Conservation (phyloP, 805 yeast species). For the Martiniozyma abietophila region DNA sequence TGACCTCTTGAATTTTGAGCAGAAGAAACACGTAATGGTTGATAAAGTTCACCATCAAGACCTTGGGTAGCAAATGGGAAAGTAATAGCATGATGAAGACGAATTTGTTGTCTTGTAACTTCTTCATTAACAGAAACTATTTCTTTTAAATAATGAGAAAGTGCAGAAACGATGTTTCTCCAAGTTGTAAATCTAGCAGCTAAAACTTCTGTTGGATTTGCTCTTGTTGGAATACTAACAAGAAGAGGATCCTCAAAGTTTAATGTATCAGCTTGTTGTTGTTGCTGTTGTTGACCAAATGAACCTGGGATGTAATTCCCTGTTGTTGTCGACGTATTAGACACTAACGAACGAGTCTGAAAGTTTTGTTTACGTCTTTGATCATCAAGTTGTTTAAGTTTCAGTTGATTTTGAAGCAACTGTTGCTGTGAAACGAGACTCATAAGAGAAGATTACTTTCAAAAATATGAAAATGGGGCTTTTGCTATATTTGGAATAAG, state of each 20-base stretch:
- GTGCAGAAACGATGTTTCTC: conserved; percentile 69
- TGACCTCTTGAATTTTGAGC: conserved; percentile 5
- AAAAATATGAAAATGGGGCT: too few relatives aligned
- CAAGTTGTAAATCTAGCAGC: conserved; percentile 81
- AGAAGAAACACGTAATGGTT: conserved; percentile 25
- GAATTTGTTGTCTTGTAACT: conserved; percentile 68
- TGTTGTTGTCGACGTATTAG: conserved; percentile 27
- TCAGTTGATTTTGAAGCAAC: conserved; percentile 36
- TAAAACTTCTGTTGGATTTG: conserved; percentile 79
- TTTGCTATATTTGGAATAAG: too few relatives aligned
- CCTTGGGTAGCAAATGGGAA: conserved; percentile 41
- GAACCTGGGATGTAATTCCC: conserved; percentile 30
- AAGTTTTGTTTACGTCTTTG: conserved; percentile 35
- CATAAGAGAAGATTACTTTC: too few relatives aligned
- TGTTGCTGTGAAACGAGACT: conserved; percentile 34
- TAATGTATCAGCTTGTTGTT: conserved; percentile 31
- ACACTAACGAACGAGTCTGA: conserved; percentile 32
- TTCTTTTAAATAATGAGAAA: conserved; percentile 68
- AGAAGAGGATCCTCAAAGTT: conserved; percentile 36
- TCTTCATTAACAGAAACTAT: conserved; percentile 84
- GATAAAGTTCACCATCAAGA: conserved; percentile 30
- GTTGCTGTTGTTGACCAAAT: conserved; percentile 30
- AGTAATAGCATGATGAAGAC: conserved; percentile 70
- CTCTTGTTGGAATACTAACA: conserved; percentile 44
- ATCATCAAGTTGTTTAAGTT: conserved; percentile 35